Conservation (phyloP, 805 yeast genomes). For the Saturnispora zaruensis region DNA sequence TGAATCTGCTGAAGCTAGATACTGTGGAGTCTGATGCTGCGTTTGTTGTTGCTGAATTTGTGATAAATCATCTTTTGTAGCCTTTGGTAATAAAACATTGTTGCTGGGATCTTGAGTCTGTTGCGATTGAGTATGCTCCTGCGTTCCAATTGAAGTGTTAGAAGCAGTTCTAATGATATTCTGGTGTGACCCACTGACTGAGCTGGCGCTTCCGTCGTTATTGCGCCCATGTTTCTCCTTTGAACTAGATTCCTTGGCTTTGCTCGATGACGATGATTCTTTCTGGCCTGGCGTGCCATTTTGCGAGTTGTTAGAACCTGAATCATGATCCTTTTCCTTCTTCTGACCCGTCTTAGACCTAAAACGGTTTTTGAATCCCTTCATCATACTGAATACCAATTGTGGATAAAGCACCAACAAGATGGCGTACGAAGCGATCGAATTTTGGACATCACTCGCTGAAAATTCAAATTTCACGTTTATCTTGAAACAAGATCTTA, state of each 20-base stretch:
- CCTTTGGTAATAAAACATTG: slow-evolving; percentile 3
- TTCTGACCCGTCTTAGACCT: slow-evolving; percentile 26
- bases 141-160: background rate
- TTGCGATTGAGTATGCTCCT: slow-evolving; percentile 8
- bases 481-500: background rate
- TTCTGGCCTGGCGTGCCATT: background rate
- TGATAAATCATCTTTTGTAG: background rate
- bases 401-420: background rate
- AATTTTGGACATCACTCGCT: background rate
- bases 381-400: slow-evolving; percentile 42
- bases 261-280: slow-evolving; percentile 17
- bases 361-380: slow-evolving; percentile 58
- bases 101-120: slow-evolving; percentile 10
- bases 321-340: slow-evolving; percentile 15
- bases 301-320: slow-evolving; percentile 17
- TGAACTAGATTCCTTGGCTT: slow-evolving; percentile 35
- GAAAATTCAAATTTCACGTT: slow-evolving; percentile 1
- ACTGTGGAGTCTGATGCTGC: background rate
- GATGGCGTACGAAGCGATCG: slow-evolving; percentile 1
- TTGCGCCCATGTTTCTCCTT: slow-evolving; percentile 18
- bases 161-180: background rate
- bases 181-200: background rate
- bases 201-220: background rate
- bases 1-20: background rate
- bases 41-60: background rate